A percentile compares a stretch with the other conserved stretches of the same genome.
Evolutionary conservation across 805 yeast genomes (phyloP).

Genomic region (Metschnikowia lachancei): DNA sequence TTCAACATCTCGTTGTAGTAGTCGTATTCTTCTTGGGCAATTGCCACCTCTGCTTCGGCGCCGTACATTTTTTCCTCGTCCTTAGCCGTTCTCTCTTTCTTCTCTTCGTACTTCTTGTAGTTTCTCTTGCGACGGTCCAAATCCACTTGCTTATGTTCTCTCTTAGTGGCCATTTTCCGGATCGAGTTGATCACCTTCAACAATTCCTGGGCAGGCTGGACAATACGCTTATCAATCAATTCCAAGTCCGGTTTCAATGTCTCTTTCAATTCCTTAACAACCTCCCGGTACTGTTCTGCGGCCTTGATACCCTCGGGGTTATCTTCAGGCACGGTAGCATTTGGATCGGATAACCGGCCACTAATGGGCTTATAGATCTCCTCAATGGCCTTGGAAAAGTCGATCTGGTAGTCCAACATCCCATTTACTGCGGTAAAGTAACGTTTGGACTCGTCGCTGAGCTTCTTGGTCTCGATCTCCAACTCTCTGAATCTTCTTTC

Average conservation of each 20-base stretch:
- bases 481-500: slow-evolving; percentile 93
- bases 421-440: slow-evolving; percentile 91
- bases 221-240: slow-evolving; percentile 83
- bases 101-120: slow-evolving; percentile 69
- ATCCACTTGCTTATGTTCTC: slow-evolving; percentile 94
- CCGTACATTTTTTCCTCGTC: slow-evolving; percentile 89
- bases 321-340: slow-evolving; percentile 81
- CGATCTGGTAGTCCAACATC: slow-evolving; percentile 90
- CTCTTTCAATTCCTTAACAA: slow-evolving; percentile 81
- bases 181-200: slow-evolving; percentile 76
- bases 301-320: slow-evolving; percentile 97
- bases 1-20: slow-evolving; percentile 94
- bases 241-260: slow-evolving; percentile 90
- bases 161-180: slow-evolving; percentile 90
- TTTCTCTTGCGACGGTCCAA: slow-evolving; percentile 79
- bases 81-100: slow-evolving; percentile 79
- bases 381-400: slow-evolving; percentile 92
- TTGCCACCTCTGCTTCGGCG: slow-evolving; percentile 83
- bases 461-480: slow-evolving; percentile 83
- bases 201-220: slow-evolving; percentile 88
- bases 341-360: slow-evolving; percentile 89
- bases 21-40: slow-evolving; percentile 93
- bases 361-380: slow-evolving; percentile 95
- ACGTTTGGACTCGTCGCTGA: slow-evolving; percentile 85
- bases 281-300: slow-evolving; percentile 83